Conservation (phyloP, 768 basidiomycete genomes). For the Suillus clintonianus region DNA sequence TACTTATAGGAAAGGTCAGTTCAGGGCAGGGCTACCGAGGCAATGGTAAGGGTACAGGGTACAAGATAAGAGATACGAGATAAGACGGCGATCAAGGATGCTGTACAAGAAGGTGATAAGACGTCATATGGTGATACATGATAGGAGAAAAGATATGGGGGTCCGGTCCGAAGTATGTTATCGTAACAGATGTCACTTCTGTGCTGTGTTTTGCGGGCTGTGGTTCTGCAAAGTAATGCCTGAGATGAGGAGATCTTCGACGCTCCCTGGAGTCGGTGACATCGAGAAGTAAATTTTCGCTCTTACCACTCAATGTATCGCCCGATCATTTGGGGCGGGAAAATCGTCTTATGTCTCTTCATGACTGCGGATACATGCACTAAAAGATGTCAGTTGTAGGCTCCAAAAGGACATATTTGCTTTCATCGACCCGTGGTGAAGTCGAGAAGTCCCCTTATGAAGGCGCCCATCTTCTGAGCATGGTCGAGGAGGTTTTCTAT, state of each 20-base stretch:
- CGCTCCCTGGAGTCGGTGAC: neutral
- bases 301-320: neutral
- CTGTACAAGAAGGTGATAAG: no score
- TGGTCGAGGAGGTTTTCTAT: constrained; percentile 92
- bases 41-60: no score
- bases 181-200: neutral
- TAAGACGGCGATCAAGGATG: no score
- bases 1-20: no score
- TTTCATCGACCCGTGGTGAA: constrained; percentile 13
- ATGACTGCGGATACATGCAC: neutral
- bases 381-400: neutral
- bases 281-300: neutral
- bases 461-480: constrained; percentile 66
- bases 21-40: no score
- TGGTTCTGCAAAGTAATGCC: neutral
- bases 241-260: neutral
- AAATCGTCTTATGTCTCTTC: neutral
- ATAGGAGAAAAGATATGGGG: no score
- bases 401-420: neutral
- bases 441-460: constrained; percentile 62
- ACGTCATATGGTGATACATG: no score
- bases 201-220: neutral
- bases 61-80: no score
- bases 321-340: neutral
- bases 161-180: no score